These are phyloP conservation scores for Chaetomiaceae sp. DNA, from an alignment of 2,329 filamentous ascomycete genomes.

Conservation along the genomic window DNA sequence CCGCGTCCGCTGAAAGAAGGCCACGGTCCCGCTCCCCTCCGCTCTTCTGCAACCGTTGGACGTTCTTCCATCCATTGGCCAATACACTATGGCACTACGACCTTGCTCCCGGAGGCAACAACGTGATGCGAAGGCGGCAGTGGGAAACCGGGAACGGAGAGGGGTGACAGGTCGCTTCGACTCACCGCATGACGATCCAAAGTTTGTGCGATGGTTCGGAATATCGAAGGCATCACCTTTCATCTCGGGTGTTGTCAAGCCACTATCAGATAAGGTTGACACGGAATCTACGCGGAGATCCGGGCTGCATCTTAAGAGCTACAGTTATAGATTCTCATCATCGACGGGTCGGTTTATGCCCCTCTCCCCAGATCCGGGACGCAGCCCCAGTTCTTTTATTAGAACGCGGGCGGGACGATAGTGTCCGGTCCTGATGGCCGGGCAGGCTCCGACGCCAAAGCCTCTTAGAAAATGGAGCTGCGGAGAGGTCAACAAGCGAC, in stretches of 20 bases:
- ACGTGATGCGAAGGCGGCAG: not conserved
- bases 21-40: not conserved
- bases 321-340: constrained; percentile 6
- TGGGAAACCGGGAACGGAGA: not conserved
- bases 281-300: constrained; percentile 17
- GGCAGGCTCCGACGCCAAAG: not conserved
- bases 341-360: constrained; percentile 14
- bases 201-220: not conserved
- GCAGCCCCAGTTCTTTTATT: constrained; percentile 24
- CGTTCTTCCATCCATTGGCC: not conserved
- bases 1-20: not conserved
- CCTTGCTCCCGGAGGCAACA: too few relatives aligned
- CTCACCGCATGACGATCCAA: not conserved
- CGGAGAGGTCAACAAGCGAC: not conserved
- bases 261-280: constrained; percentile 16
- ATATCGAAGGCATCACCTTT: not conserved
- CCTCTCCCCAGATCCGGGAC: constrained; percentile 18
- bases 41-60: not conserved
- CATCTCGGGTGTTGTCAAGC: not conserved
- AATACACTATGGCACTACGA: not conserved
- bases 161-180: not conserved
- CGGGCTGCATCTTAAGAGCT: not conserved
- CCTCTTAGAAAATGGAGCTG: not conserved
- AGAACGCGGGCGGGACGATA: constrained; percentile 18
- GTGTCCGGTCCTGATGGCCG: not conserved